Evolutionary conservation across 345 rosid genomes (phyloP).

Genomic region (Chamaenerion angustifolium): DNA sequence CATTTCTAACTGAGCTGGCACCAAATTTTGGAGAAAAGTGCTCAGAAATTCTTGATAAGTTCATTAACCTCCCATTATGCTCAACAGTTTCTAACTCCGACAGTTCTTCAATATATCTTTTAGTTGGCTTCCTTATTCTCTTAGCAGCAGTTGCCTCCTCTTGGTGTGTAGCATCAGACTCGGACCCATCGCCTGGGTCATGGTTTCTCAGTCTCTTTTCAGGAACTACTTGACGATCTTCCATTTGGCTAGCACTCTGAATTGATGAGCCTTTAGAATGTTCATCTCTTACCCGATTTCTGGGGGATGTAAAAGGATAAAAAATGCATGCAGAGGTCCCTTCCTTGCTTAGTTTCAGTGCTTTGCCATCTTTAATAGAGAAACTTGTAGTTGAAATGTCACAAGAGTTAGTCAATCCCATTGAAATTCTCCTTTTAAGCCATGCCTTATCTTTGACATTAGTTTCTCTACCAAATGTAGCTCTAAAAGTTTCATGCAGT

Average conservation of each 20-base stretch:
- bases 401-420: constrained; percentile 67
- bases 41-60: constrained; percentile 21
- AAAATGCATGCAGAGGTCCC: constrained; percentile 17
- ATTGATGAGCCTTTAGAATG: constrained; percentile 16
- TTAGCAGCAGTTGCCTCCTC: constrained; percentile 48
- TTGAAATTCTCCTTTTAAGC: constrained; percentile 75
- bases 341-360: constrained; percentile 26
- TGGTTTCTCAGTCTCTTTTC: constrained; percentile 19
- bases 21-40: constrained; percentile 25
- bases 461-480: constrained; percentile 79
- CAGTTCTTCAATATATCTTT: constrained; percentile 77
- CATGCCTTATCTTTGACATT: constrained; percentile 86
- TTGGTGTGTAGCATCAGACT: constrained; percentile 30
- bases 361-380: constrained; percentile 36
- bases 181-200: constrained; percentile 21
- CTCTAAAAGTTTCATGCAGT: constrained; percentile 76
- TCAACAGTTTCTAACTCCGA: constrained; percentile 50
- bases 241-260: constrained; percentile 18
- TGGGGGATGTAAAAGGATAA: constrained; percentile 16
- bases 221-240: constrained; percentile 22
- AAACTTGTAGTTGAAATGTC: constrained; percentile 40
- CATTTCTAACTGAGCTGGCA: constrained; percentile 26
- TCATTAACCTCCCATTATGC: constrained; percentile 20
- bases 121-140: constrained; percentile 79
- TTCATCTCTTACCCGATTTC: constrained; percentile 16